Evolutionary conservation across 2,329 filamentous ascomycete species (phyloP).

Genomic region (Zasmidium cellare): DNA sequence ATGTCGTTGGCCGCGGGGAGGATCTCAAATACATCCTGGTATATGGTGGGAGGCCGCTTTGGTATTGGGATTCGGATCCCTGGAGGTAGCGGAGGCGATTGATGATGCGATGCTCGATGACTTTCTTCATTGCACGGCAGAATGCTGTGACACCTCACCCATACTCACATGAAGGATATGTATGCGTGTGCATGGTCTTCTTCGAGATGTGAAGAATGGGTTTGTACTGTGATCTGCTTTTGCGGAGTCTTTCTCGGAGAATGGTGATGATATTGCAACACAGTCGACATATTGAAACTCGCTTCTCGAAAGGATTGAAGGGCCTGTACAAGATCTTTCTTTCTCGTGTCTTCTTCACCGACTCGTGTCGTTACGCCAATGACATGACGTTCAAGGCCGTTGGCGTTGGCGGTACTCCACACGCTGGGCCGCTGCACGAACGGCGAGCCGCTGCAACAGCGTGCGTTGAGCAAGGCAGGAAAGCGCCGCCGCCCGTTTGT

Average conservation of each 20-base stretch:
- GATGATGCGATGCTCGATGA: background rate
- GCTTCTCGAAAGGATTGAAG: background rate
- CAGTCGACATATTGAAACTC: background rate
- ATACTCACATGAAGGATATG: background rate
- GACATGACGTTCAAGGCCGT: background rate
- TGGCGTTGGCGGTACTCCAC: background rate
- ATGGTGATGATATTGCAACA: background rate
- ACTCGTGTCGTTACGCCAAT: background rate
- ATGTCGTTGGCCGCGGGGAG: background rate
- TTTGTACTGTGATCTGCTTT: too few species aligned
- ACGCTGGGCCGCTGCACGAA: background rate
- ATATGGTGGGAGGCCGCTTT: background rate
- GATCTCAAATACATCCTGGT: background rate
- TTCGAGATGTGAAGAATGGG: background rate
- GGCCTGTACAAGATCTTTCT: background rate
- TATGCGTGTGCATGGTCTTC: background rate
- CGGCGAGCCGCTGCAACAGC: background rate
- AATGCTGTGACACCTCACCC: too few species aligned
- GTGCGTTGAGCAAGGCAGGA: background rate
- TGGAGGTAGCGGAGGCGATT: background rate
- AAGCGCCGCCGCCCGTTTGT: background rate
- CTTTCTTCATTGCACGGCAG: too few species aligned
- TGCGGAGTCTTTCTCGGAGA: too few species aligned
- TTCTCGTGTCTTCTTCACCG: background rate
- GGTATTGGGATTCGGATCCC: background rate